These are phyloP conservation scores for Suillus fuscotomentosus DNA, from an alignment of 768 basidiomycete species.

Conservation along the genomic window DNA sequence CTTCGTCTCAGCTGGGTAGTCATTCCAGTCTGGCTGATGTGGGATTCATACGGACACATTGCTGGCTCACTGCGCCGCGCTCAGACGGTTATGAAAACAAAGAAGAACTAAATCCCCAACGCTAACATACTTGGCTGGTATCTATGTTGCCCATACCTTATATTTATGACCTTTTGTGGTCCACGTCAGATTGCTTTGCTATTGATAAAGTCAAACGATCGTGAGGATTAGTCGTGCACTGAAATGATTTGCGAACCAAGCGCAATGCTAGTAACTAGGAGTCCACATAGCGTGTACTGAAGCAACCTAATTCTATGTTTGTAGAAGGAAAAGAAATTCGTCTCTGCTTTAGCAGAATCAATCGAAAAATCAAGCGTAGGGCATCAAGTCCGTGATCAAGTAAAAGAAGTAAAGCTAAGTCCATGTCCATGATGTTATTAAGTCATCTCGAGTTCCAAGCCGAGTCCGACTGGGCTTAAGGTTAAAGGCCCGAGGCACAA, in stretches of 20 bases:
- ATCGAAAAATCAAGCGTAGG: background rate
- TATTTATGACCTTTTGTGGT: background rate
- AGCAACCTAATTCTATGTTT: slow-evolving; percentile 5
- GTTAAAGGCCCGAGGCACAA: background rate
- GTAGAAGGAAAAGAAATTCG: slow-evolving; percentile 9
- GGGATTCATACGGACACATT: slow-evolving; percentile 74
- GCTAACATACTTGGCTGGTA: background rate
- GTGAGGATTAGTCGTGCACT: background rate
- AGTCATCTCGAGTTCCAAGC: background rate
- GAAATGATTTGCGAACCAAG: background rate
- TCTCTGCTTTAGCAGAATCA: background rate
- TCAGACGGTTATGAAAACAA: slow-evolving; percentile 33
- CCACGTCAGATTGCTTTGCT: background rate
- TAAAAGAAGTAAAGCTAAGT: background rate
- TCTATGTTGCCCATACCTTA: background rate
- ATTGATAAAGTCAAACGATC: background rate
- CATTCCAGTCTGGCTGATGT: slow-evolving; percentile 74
- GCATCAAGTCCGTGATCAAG: slow-evolving; percentile 1
- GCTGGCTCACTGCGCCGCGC: slow-evolving; percentile 51
- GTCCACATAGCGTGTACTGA: slow-evolving; percentile 15
- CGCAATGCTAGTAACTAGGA: background rate
- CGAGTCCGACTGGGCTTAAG: background rate
- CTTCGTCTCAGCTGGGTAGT: slow-evolving; percentile 65
- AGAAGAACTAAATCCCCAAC: slow-evolving; percentile 28
- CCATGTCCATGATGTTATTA: background rate